Percentiles rank a stretch among this genome's conserved stretches.
Evolutionary conservation across 2,329 filamentous ascomycete genomes (phyloP).

Genomic region (Sclerotinia subarctica): DNA sequence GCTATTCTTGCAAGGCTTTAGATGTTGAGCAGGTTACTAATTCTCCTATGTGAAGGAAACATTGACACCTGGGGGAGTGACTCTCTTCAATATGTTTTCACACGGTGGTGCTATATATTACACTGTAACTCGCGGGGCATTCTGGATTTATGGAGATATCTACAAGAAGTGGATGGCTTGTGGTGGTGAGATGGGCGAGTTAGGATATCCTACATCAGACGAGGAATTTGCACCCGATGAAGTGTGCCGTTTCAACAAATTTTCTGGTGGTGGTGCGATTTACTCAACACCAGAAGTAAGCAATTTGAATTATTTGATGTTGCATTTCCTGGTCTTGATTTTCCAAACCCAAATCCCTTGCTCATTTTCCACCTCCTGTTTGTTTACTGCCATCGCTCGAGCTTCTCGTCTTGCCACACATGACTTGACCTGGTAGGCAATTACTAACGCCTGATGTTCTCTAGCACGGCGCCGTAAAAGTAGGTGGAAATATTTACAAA

Average conservation of each 20-base stretch:
- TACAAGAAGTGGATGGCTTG: conserved; percentile 14
- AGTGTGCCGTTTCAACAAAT: conserved; percentile 6
- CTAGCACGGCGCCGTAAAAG: not conserved
- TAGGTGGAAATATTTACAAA: conserved; percentile 12
- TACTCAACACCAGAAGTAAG: conserved; percentile 10
- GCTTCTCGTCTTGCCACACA: not conserved
- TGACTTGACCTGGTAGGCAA: not conserved
- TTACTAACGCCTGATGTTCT: not conserved
- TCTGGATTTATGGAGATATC: conserved; percentile 16
- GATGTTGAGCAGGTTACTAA: not conserved
- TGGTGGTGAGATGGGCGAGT: not conserved
- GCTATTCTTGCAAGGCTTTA: not conserved
- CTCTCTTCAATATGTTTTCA: conserved; percentile 15
- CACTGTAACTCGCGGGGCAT: conserved; percentile 11
- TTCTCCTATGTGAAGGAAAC: not conserved
- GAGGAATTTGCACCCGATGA: not conserved
- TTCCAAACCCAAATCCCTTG: not conserved
- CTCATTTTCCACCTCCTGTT: too few species aligned
- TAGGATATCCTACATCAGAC: conserved; percentile 15
- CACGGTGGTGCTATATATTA: conserved; percentile 13
- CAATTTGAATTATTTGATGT: not conserved
- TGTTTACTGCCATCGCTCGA: not conserved
- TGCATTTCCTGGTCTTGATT: not conserved
- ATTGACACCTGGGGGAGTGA: conserved; percentile 5
- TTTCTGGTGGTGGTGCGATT: conserved; percentile 1